Evolutionary conservation across 345 rosid species (phyloP).

Genomic region (Anastatica hierochuntica): DNA sequence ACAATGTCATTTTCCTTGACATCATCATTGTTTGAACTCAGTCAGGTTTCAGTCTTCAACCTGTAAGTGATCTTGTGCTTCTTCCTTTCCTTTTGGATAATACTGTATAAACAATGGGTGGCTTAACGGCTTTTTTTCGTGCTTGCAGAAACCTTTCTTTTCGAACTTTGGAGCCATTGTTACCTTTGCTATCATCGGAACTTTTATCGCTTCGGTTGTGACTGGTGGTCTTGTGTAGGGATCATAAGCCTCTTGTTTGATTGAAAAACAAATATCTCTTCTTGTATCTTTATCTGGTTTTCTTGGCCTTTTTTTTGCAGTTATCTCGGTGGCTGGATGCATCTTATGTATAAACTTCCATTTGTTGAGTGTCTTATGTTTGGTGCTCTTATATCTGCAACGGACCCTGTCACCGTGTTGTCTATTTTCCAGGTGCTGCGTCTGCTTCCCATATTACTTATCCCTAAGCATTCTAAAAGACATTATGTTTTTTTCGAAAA

Average conservation of each 20-base stretch:
- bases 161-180: constrained; percentile 95
- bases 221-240: constrained; percentile 82
- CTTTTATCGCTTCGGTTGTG: constrained; percentile 65
- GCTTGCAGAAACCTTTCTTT: constrained; percentile 78
- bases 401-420: constrained; percentile 90
- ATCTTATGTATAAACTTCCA: constrained; percentile 80
- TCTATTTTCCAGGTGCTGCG: constrained; percentile 94
- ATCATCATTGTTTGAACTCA: constrained; percentile 39
- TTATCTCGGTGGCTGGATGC: constrained; percentile 72
- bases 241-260: constrained; percentile 5
- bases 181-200: constrained; percentile 81
- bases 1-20: constrained; percentile 57
- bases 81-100: background rate
- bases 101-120: background rate
- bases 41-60: constrained; percentile 86
- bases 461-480: background rate
- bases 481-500: too few species aligned
- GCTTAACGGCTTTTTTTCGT: background rate
- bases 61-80: constrained; percentile 49
- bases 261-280: too few species aligned
- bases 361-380: constrained; percentile 91
- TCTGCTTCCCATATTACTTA: constrained; percentile 3
- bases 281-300: background rate
- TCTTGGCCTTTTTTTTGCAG: constrained; percentile 33
- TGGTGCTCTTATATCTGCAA: constrained; percentile 95